Evolutionary conservation across 208 protist species (phyloP), one percentile per base, ranked within the genome.

Genomic region (Trypanosoma conorhini): DNA sequence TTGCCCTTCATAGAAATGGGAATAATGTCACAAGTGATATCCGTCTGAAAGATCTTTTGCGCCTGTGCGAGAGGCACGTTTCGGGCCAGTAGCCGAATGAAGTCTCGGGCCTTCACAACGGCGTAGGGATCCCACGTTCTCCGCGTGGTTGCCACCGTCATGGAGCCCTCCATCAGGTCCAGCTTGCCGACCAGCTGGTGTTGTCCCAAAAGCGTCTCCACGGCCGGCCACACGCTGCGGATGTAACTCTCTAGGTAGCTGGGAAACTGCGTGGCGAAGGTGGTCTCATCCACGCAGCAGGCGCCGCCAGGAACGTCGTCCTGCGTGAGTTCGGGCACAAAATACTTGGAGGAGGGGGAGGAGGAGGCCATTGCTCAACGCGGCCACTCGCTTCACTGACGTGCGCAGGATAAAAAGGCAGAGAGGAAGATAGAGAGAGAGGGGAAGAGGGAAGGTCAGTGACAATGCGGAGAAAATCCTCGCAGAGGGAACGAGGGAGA

Each of bases 91-190:
- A 99, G 82, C 81, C 99, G 99, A 65, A 99, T 98, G 55, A 99
- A 88, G 82, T 99, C 99, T 56, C 99, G 86, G 17, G 95, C 98
- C 80, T 99, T 99, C 59, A 99, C 82, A 64, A 99, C 99, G 21
- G 91, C 89, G 80, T 97, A 99, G 21, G 99, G 99, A 82, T 99
- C 99, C 91, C 89, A 99, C 9, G 98, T 99, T 72, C 98, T 98
- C 13, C 96, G 80, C 0, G 99, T 99, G 0, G 99, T 99, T 19
- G 77, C 89, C 0, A 99, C 98, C 19, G 96, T 98, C 93, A 99
- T 99, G 67, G 89, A 98, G 78, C 98, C 97, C 80, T 97, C 88
- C 65, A 97, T 79, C 15, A 99, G 74, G 77, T 99, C 96, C 12
- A 99, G 82, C 69, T 92, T 93, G 51, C 97, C 97, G n/a, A 86